Base-by-base conservation (phyloP, 441 rosid genomes). In the Populus hybrid region DNA sequence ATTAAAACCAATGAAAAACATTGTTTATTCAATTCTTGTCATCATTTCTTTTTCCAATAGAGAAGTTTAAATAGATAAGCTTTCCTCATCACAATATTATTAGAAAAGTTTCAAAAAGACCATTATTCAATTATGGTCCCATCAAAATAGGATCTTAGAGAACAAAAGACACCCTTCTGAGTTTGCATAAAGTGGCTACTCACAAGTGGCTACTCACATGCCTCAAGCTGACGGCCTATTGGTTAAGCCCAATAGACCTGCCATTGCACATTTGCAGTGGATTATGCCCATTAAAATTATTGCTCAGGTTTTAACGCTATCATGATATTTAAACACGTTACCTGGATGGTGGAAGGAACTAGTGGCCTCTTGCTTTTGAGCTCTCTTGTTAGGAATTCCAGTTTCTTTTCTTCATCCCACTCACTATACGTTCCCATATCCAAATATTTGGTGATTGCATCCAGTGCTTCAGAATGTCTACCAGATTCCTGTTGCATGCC, bases 401-500 rank as follows among this genome's bases (percentile, higher is more conserved):
- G 90, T 81, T 87, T 95, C 88, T 93, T 90, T 69, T 90, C 97
- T 85, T 95, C 99, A 80, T 92, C 89, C 98, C 99, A 95, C 88
- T 95, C 98, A 57, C 94, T 95, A 77, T 90, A 95, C 8, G 90
- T 85, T 79, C 97, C 99, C 93, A 95, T 93, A 83, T 95, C 99
- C 91, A 93, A 87, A 84, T 92, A 93, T 73, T 76, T 79, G 40
- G 97, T 95, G 76, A 95, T 88, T 72, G 98, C 97, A 89, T 95
- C 98, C 28, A 95, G 82, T 8, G 99, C 79, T 84, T 95, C 99
- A 76, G 92, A 88, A 80, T 95, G 98, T 83, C 97, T 92, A 75
- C 80, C 90, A 70, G 99, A 94, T 88, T 95, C 99, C 98, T 95
- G 90, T 76, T 54, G 38, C 67, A 78, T 73, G 24, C 7, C 63